Conservation (phyloP, 148 eudicot species). For the Vaccinium myrtillus region DNA sequence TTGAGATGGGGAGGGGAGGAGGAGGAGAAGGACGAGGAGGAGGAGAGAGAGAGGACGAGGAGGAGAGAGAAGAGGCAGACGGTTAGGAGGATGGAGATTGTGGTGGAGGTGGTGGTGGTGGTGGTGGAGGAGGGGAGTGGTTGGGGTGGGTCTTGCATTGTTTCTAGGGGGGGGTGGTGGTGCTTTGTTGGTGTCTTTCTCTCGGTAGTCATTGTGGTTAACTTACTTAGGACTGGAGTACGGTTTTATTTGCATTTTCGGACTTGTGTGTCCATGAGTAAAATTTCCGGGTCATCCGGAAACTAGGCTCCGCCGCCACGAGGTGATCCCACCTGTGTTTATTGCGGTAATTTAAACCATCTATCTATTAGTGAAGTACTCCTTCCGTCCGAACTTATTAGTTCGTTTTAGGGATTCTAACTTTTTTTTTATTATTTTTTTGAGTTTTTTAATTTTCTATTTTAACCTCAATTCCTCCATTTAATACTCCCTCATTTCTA, state of each 20-base stretch:
- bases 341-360: too few species aligned
- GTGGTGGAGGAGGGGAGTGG: slow-evolving; percentile 17
- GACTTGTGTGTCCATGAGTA: not conserved
- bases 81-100: slow-evolving; percentile 28
- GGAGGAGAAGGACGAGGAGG: slow-evolving; percentile 25
- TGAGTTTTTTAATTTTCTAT: too few species aligned
- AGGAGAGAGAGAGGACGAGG: slow-evolving; percentile 16
- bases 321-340: too few species aligned
- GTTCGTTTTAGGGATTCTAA: too few species aligned
- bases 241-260: not conserved
- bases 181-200: not conserved
- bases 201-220: not conserved
- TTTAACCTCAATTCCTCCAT: too few species aligned
- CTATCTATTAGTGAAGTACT: too few species aligned
- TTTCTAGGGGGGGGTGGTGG: slow-evolving; percentile 4
- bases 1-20: slow-evolving; percentile 35
- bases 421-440: too few species aligned
- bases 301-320: too few species aligned
- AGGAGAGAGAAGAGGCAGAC: slow-evolving; percentile 18
- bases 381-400: too few species aligned
- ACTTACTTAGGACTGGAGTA: not conserved
- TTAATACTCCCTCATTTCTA: too few species aligned
- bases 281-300: too few species aligned
- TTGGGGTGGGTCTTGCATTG: slow-evolving; percentile 34
- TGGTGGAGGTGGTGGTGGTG: slow-evolving; percentile 4